Conservation (phyloP, 2,329 filamentous ascomycete species). For the Exophiala phaeomuriformis region DNA sequence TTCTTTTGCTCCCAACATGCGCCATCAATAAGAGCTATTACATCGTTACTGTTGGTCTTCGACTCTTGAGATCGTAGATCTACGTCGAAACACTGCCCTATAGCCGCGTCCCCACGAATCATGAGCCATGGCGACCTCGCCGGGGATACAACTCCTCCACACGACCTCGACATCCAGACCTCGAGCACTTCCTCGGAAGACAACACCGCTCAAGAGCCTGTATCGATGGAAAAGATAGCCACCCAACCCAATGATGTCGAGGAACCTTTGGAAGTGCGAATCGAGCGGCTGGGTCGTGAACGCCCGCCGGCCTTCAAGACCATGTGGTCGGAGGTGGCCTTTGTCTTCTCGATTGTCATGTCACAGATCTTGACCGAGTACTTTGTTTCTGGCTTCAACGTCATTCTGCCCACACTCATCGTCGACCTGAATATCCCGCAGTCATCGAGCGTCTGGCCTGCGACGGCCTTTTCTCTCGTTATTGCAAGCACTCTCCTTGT, state of each 20-base stretch:
- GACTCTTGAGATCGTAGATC: background rate
- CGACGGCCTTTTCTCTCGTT: constrained; percentile 46
- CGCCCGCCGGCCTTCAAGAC: constrained; percentile 52
- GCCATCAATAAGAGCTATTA: background rate
- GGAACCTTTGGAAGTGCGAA: constrained; percentile 27
- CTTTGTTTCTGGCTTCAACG: constrained; percentile 66
- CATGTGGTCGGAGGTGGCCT: constrained; percentile 52
- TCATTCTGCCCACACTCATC: constrained; percentile 60
- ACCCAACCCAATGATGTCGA: constrained; percentile 15
- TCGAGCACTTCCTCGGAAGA: background rate
- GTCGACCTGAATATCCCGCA: constrained; percentile 58
- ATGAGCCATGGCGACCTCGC: background rate
- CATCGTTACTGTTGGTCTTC: no score
- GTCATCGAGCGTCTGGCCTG: constrained; percentile 52
- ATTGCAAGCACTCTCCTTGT: constrained; percentile 44
- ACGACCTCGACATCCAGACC: background rate
- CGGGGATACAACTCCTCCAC: background rate
- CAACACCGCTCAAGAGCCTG: background rate
- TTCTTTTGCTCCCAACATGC: background rate
- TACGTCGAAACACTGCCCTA: background rate
- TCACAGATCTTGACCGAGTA: constrained; percentile 64
- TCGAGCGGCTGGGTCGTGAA: constrained; percentile 57
- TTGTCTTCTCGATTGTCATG: constrained; percentile 55
- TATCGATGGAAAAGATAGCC: constrained; percentile 3
- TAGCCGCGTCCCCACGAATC: background rate